A percentile compares a stretch with the other conserved stretches of the same genome.
Evolutionary conservation across 2,329 filamentous ascomycete species (phyloP).

Genomic region (Basipetospora chlamydospora): DNA sequence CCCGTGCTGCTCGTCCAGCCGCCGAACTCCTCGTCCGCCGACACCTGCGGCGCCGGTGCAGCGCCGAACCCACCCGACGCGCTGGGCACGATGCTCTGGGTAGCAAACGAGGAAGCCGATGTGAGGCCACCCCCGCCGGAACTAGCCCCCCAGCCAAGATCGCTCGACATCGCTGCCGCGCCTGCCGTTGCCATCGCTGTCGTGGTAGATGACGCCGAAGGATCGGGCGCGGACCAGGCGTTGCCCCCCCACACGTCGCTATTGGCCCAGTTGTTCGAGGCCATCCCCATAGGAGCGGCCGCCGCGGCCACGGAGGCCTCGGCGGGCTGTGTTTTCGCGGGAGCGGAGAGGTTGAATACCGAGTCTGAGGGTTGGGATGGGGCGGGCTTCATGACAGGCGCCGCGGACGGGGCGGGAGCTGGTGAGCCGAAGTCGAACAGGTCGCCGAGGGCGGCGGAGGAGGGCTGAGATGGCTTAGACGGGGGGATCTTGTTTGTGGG

Average conservation of each 20-base stretch:
- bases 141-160: slow-evolving; percentile 53
- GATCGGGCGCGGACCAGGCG: slow-evolving; percentile 60
- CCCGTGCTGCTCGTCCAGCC: slow-evolving; percentile 72
- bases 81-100: slow-evolving; percentile 45
- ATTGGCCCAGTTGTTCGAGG: slow-evolving; percentile 25
- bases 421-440: slow-evolving; percentile 68
- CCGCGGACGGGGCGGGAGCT: slow-evolving; percentile 31
- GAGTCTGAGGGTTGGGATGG: slow-evolving; percentile 36
- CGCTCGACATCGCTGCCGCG: slow-evolving; percentile 32
- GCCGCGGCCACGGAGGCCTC: slow-evolving; percentile 28
- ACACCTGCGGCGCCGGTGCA: slow-evolving; percentile 55
- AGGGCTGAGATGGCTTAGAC: slow-evolving; percentile 24
- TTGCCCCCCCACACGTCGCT: slow-evolving; percentile 77
- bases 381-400: slow-evolving; percentile 16
- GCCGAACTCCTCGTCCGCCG: slow-evolving; percentile 88
- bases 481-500: slow-evolving; percentile 22
- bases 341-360: slow-evolving; percentile 67
- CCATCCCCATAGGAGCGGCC: slow-evolving; percentile 25
- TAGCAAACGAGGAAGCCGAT: slow-evolving; percentile 32
- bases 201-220: slow-evolving; percentile 33
- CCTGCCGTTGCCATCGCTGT: slow-evolving; percentile 41
- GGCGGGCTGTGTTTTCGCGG: no score
- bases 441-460: slow-evolving; percentile 54
- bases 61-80: slow-evolving; percentile 40
- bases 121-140: no score